These are phyloP conservation scores for Hygrocybe coccinea DNA, from an alignment of 768 basidiomycete species.

Conservation along the genomic window DNA sequence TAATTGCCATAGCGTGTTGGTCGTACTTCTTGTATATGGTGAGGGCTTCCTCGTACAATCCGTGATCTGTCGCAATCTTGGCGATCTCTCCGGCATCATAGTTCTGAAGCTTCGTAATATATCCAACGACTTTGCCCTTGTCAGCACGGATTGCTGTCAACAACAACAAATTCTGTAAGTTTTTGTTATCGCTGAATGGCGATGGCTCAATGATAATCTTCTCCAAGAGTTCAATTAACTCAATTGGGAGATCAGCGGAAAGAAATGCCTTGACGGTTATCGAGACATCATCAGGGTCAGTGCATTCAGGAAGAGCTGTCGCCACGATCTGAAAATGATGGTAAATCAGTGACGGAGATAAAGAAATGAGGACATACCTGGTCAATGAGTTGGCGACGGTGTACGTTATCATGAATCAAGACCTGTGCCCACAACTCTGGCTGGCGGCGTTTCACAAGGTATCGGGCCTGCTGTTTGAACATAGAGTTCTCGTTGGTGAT, in stretches of 20 bases:
- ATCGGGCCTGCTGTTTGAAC: slow-evolving; percentile 99
- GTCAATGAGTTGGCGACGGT: slow-evolving; percentile 91
- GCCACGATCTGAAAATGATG: slow-evolving; percentile 64
- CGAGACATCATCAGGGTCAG: slow-evolving; percentile 97
- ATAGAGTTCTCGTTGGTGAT: slow-evolving; percentile 99
- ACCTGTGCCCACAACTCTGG: slow-evolving; percentile 97
- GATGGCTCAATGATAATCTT: slow-evolving; percentile 98
- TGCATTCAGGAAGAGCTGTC: slow-evolving; percentile 93
- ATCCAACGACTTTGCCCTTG: slow-evolving; percentile 96
- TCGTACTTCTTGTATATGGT: slow-evolving; percentile 98
- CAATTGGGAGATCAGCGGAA: slow-evolving; percentile 91
- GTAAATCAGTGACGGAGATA: background rate
- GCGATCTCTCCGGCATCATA: slow-evolving; percentile 95
- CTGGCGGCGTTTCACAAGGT: slow-evolving; percentile 92
- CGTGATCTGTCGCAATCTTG: slow-evolving; percentile 93
- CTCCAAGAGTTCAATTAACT: slow-evolving; percentile 94
- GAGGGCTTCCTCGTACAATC: slow-evolving; percentile 92
- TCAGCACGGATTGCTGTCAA: slow-evolving; percentile 96
- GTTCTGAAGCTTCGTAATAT: slow-evolving; percentile 95
- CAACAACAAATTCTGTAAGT: slow-evolving; percentile 90
- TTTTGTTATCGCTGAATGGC: slow-evolving; percentile 96
- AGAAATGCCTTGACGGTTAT: slow-evolving; percentile 98
- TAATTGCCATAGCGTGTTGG: slow-evolving; percentile 93
- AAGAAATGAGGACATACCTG: slow-evolving; percentile 50
- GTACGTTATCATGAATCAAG: slow-evolving; percentile 79